A percentile compares a stretch with the other conserved stretches of the same genome.
These are phyloP conservation scores for Globisporangium carolinianum DNA, from an alignment of 352 stramenopile genomes.

Conservation along the genomic window DNA sequence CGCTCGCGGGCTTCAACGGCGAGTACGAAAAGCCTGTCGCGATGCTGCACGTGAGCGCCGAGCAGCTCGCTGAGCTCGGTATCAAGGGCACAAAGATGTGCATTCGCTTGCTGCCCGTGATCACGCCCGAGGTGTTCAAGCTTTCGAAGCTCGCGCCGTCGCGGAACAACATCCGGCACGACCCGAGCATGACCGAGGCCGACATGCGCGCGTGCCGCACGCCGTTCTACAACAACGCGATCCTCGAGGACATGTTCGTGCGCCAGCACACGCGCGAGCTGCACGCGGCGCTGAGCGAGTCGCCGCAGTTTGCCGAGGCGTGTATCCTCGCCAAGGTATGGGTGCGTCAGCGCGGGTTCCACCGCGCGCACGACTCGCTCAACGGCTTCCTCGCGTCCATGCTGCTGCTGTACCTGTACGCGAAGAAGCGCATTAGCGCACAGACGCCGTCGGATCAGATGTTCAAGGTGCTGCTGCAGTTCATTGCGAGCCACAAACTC, in stretches of 20 bases:
- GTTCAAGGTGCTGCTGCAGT: constrained; percentile 83
- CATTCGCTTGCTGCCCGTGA: constrained; percentile 71
- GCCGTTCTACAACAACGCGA: constrained; percentile 87
- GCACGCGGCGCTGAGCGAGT: constrained; percentile 56
- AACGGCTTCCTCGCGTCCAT: constrained; percentile 82
- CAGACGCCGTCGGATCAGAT: constrained; percentile 78
- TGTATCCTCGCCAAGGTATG: constrained; percentile 86
- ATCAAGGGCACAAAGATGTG: constrained; percentile 48
- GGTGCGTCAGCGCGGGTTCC: constrained; percentile 77
- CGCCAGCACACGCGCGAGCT: constrained; percentile 77
- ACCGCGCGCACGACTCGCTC: constrained; percentile 66
- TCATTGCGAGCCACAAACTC: constrained; percentile 61
- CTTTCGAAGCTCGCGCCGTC: constrained; percentile 69
- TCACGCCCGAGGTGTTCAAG: constrained; percentile 69
- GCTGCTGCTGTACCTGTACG: constrained; percentile 79
- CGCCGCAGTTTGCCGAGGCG: constrained; percentile 62
- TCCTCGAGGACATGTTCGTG: constrained; percentile 89
- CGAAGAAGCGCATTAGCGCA: constrained; percentile 59
- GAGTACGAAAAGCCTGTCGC: constrained; percentile 76
- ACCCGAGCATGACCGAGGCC: constrained; percentile 60
- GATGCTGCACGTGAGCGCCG: constrained; percentile 36
- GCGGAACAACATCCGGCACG: constrained; percentile 83
- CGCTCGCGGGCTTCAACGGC: constrained; percentile 62
- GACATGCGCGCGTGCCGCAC: constrained; percentile 68
- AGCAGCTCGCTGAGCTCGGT: constrained; percentile 29